Evolutionary conservation across 2,329 filamentous ascomycete species (phyloP), one percentile per base, ranked within the genome.

Genomic region (Lecanicillium sp.): DNA sequence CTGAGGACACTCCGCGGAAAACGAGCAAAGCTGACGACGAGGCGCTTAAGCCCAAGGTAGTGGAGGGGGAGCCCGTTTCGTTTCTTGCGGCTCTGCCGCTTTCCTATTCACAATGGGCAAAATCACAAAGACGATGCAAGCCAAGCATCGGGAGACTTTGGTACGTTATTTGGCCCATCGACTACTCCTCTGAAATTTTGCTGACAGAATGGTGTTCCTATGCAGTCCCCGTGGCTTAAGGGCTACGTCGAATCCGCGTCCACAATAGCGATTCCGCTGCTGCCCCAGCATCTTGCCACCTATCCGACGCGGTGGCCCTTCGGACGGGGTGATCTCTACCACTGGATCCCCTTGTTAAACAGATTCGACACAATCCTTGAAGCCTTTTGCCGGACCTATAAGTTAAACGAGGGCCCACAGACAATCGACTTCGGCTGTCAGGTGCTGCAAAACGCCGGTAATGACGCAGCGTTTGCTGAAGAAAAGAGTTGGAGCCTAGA

Each of bases 281-380:
- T 98, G 48, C 85, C 87, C 49, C 67, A 76, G 51, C 77, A 83
- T 49, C 82, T 98, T 48, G 71, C 73, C 51, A 76, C 74, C 40
- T 96, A 96, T 57, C 88, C 90, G 42, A 80, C 81, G 47, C 73
- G 82, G 73, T 98, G 92, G 92, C 88, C 89, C 3, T 94, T 96
- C 55, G 90, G 90, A 29, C 79, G 90, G 58, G 94, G 92, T 44
- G 92, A 98, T 59, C 70, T 96, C 20, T 96, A 96, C 58, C 90
- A 98, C 69, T 98, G 94, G 94, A 95, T 98, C 49, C 82, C 85
- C 19, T 74, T 95, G 17, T 67, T 98, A 43, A 94, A 98, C 60
- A 82, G 88, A 42, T 96, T 98, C 61, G 92, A 98, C 62, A 78
- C 76, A 53, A 80, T 96, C 47, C 68, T 98, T 29, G 86, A 94